These are phyloP conservation scores for Lentinula detonsa DNA, from an alignment of 768 basidiomycete genomes.

Conservation along the genomic window DNA sequence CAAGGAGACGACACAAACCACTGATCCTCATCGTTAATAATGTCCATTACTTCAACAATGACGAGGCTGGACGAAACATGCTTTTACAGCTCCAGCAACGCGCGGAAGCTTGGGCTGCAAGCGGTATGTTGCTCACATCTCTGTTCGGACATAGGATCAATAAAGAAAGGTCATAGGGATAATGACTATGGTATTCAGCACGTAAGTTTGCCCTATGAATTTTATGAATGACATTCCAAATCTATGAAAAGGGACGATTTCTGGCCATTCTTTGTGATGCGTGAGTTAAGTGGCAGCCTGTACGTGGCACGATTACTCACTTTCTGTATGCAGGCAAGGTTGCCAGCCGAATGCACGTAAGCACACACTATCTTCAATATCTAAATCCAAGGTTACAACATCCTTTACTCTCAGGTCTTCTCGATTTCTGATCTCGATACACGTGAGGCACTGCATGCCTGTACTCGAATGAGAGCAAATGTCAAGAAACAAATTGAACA, in stretches of 20 bases:
- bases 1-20: constrained; percentile 53
- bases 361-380: constrained; percentile 10
- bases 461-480: constrained; percentile 43
- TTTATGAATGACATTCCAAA: constrained; percentile 12
- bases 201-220: constrained; percentile 33
- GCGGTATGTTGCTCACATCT: constrained; percentile 37
- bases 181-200: constrained; percentile 72
- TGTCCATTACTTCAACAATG: constrained; percentile 66
- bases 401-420: constrained; percentile 39
- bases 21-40: constrained; percentile 82
- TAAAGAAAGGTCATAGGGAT: constrained; percentile 39
- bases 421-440: constrained; percentile 66
- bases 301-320: background rate
- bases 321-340: constrained; percentile 44
- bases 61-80: constrained; percentile 71
- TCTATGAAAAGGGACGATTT: constrained; percentile 65
- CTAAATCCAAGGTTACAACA: background rate
- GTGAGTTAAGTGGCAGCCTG: constrained; percentile 28
- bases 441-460: constrained; percentile 53
- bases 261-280: constrained; percentile 70
- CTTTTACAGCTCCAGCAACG: constrained; percentile 83
- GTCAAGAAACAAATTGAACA: constrained; percentile 22
- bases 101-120: constrained; percentile 82
- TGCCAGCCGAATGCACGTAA: constrained; percentile 70
- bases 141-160: constrained; percentile 2